A percentile compares a stretch with the other conserved stretches of the same genome.
Evolutionary conservation across 345 rosid genomes (phyloP).

Genomic region (Syzygium aromaticum): DNA sequence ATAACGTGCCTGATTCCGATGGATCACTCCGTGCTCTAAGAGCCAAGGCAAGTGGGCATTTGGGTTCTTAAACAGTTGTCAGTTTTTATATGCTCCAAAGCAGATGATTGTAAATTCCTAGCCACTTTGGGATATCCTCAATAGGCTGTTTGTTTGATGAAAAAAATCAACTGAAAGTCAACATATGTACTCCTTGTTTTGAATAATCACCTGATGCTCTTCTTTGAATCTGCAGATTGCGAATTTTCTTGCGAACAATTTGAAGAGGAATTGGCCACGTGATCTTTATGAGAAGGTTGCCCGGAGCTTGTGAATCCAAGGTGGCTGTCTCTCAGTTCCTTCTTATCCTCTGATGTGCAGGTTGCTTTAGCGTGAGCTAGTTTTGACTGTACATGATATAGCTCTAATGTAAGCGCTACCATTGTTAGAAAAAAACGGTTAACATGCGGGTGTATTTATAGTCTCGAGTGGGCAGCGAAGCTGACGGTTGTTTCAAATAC

Average conservation of each 20-base stretch:
- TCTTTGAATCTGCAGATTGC: slow-evolving; percentile 52
- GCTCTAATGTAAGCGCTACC: neutral
- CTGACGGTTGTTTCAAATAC: neutral
- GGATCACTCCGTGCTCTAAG: slow-evolving; percentile 89
- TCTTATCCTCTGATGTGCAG: neutral
- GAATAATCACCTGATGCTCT: neutral
- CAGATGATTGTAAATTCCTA: neutral
- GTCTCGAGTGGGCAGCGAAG: neutral
- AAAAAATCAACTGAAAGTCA: neutral
- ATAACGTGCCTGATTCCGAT: slow-evolving; percentile 78
- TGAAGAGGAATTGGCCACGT: slow-evolving; percentile 80
- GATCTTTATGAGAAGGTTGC: slow-evolving; percentile 80
- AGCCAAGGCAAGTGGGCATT: slow-evolving; percentile 55
- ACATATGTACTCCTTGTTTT: neutral
- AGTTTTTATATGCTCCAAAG: neutral
- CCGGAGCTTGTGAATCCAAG: slow-evolving; percentile 50
- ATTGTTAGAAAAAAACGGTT: neutral
- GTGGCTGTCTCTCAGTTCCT: neutral
- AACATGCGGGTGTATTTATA: neutral
- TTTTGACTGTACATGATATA: neutral
- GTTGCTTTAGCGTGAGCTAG: neutral
- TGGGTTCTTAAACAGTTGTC: neutral
- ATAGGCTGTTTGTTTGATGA: neutral
- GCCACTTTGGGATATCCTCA: neutral
- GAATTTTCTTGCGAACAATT: slow-evolving; percentile 77